Percentiles rank a stretch among this genome's conserved stretches.
Conservation (phyloP, 768 basidiomycete species). For the Epithele typhae region DNA sequence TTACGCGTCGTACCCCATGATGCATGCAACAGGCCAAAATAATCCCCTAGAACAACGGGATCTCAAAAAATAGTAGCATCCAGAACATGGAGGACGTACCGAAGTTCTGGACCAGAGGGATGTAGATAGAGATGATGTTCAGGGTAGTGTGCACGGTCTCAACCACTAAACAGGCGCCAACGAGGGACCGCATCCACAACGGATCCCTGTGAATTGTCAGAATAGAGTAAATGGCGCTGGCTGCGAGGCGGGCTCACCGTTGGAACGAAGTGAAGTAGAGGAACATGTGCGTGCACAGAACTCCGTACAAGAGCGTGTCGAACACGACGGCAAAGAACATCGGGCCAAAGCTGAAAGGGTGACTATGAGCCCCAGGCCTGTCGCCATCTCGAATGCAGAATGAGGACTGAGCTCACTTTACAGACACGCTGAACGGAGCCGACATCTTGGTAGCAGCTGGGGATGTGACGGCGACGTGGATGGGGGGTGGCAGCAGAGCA, state of each 20-base stretch:
- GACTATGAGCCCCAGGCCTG: too few relatives aligned
- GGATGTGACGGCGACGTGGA: too few relatives aligned
- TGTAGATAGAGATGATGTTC: constrained; percentile 7
- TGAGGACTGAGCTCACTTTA: too few relatives aligned
- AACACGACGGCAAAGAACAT: constrained; percentile 11
- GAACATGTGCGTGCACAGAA: constrained; percentile 10
- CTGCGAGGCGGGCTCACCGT: constrained; percentile 3
- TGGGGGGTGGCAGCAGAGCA: too few relatives aligned
- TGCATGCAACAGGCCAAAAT: background rate
- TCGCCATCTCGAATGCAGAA: too few relatives aligned
- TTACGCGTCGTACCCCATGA: background rate
- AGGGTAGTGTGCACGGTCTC: constrained; percentile 11
- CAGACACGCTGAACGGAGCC: too few relatives aligned
- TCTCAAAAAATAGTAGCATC: too few relatives aligned
- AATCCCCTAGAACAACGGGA: too few relatives aligned
- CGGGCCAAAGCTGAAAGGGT: constrained; percentile 12
- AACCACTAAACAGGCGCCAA: too few relatives aligned
- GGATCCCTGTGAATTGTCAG: background rate
- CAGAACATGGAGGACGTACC: background rate
- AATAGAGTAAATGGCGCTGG: background rate
- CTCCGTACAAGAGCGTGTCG: constrained; percentile 11
- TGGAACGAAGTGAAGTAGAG: constrained; percentile 8
- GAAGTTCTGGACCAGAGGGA: background rate
- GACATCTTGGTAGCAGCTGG: too few relatives aligned
- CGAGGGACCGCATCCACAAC: too few relatives aligned